Evolutionary conservation across 78 protist species (phyloP).

Genomic region (Bodo saltans): DNA sequence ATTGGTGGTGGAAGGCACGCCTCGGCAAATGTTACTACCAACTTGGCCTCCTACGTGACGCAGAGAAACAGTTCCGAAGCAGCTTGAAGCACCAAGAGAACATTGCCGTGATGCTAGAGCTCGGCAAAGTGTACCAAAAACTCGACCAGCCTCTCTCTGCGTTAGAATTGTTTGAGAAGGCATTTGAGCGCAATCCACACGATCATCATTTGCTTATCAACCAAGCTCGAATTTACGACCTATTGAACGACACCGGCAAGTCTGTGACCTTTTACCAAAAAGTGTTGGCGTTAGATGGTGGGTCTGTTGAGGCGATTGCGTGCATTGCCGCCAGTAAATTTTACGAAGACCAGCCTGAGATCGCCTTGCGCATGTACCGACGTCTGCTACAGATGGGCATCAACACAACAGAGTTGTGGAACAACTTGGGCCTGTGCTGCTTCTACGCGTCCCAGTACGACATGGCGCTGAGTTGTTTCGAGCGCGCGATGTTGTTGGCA

Average conservation of each 20-base stretch:
- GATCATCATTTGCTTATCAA: conserved; percentile 37
- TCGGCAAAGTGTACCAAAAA: conserved; percentile 50
- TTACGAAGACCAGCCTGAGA: conserved; percentile 69
- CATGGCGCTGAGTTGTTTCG: conserved; percentile 63
- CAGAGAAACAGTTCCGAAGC: conserved; percentile 58
- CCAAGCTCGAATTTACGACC: conserved; percentile 58
- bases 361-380: conserved; percentile 54
- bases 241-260: conserved; percentile 17
- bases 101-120: conserved; percentile 44
- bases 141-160: conserved; percentile 71
- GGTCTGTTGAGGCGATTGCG: conserved; percentile 71
- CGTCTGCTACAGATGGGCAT: conserved; percentile 68
- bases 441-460: conserved; percentile 67
- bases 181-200: conserved; percentile 33
- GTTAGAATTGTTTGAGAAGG: conserved; percentile 36
- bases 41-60: conserved; percentile 67
- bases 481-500: conserved; percentile 59
- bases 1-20: conserved; percentile 83
- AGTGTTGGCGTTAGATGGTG: conserved; percentile 35
- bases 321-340: conserved; percentile 65
- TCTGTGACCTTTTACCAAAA: conserved; percentile 21
- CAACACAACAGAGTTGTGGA: conserved; percentile 59
- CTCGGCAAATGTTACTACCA: conserved; percentile 60
- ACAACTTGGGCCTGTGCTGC: conserved; percentile 71
- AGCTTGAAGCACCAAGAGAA: conserved; percentile 43